A percentile compares a stretch with the other conserved stretches of the same genome.
These are phyloP conservation scores for Pascua sp. DNA, from an alignment of 1,284 basidiomycete genomes.

Conservation along the genomic window DNA sequence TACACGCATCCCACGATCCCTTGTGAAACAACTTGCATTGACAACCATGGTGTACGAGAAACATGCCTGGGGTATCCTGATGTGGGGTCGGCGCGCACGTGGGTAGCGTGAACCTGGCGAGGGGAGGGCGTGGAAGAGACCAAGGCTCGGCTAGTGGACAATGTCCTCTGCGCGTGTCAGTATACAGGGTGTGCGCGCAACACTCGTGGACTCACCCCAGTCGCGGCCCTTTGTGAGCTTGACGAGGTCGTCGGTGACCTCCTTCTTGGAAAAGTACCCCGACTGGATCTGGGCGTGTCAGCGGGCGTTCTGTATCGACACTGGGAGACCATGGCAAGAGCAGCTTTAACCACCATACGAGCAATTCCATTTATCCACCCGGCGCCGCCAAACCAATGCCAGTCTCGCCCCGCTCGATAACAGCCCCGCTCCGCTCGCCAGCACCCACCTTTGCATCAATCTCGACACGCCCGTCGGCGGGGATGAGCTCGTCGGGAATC, in stretches of 20 bases:
- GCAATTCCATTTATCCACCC: no score
- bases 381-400: no score
- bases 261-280: slow-evolving; percentile 81
- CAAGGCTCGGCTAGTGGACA: slow-evolving; percentile 14
- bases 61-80: no score
- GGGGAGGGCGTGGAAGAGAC: no score
- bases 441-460: slow-evolving; percentile 70
- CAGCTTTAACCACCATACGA: no score
- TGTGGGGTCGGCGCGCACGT: no score
- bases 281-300: slow-evolving; percentile 63
- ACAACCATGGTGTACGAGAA: no score
- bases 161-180: slow-evolving; percentile 29
- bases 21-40: no score
- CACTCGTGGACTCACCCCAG: slow-evolving; percentile 58
- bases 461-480: slow-evolving; percentile 88
- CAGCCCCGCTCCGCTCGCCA: background rate
- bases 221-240: slow-evolving; percentile 80
- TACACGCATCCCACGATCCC: no score
- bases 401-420: no score
- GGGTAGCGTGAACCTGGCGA: slow-evolving; percentile 25
- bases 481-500: slow-evolving; percentile 79
- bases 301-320: background rate
- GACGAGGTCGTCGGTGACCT: slow-evolving; percentile 67
- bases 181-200: background rate
- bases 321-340: no score